Percentiles rank a stretch among this genome's conserved stretches.
phyloP scores from a whole-genome alignment of 139 green algal species.

The Astrephomene gubernaculifera region DNA sequence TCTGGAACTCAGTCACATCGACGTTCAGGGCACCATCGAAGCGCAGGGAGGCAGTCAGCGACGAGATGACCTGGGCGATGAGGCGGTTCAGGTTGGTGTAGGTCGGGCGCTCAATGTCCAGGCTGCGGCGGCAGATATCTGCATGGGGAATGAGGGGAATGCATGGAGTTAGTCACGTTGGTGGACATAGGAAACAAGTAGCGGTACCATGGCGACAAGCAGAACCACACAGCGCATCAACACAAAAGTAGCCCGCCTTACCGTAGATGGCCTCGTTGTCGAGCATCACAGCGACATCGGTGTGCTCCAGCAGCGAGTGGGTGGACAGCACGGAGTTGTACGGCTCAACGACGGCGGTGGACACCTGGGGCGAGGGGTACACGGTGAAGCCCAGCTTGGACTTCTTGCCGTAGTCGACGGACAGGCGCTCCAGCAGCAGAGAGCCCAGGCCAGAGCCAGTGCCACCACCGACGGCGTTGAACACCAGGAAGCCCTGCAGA shows the following conservation, averaged over 20 bases:
- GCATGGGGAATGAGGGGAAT: too few species aligned
- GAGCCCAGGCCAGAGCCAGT: conserved; percentile 97
- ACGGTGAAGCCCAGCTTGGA: conserved; percentile 99
- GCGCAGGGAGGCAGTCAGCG: conserved; percentile 94
- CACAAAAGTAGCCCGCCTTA: neutral
- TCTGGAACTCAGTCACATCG: conserved; percentile 99
- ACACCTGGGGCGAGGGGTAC: conserved; percentile 95
- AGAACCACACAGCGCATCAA: neutral
- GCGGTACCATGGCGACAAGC: too few species aligned
- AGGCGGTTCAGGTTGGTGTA: conserved; percentile 99
- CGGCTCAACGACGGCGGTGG: conserved; percentile 95
- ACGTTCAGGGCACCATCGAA: conserved; percentile 98
- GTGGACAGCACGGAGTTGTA: conserved; percentile 98
- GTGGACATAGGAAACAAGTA: too few species aligned
- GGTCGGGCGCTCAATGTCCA: conserved; percentile 97
- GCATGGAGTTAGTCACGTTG: neutral
- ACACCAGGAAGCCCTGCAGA: conserved; percentile 97
- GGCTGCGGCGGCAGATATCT: conserved; percentile 95
- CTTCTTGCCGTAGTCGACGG: conserved; percentile 99
- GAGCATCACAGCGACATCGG: conserved; percentile 97
- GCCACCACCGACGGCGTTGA: conserved; percentile 96
- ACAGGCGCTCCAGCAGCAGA: conserved; percentile 96
- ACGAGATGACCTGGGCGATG: conserved; percentile 94
- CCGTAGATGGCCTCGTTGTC: conserved; percentile 98
- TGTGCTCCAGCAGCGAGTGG: conserved; percentile 98